Percentiles rank a stretch among this genome's conserved stretches.
phyloP scores from a whole-genome alignment of 2,329 filamentous ascomycete species.

The Talaromyces marneffei region DNA sequence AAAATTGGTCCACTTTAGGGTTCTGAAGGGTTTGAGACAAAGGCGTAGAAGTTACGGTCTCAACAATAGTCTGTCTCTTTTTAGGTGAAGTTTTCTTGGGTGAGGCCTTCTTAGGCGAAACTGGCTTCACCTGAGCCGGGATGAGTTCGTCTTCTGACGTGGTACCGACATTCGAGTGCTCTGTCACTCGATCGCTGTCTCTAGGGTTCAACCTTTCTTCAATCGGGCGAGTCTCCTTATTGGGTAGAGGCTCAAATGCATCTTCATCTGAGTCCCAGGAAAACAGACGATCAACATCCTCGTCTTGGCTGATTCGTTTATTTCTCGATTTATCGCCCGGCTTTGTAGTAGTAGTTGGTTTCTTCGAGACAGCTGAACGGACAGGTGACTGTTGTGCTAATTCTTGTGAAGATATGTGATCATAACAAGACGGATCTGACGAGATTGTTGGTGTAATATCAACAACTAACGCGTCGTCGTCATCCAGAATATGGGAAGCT shows the following conservation, averaged over 20 bases:
- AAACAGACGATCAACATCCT: slow-evolving; percentile 12
- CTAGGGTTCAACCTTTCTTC: not conserved
- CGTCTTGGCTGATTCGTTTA: slow-evolving; percentile 16
- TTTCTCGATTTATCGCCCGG: slow-evolving; percentile 30
- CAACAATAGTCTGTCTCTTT: not conserved
- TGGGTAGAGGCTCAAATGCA: slow-evolving; percentile 19
- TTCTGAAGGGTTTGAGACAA: slow-evolving; percentile 19
- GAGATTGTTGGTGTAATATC: not conserved
- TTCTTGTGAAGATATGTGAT: not conserved
- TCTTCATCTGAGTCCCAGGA: slow-evolving; percentile 20
- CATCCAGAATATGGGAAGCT: slow-evolving; percentile 15
- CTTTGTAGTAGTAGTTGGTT: slow-evolving; percentile 24
- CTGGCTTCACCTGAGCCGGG: not conserved
- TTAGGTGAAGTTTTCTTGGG: not conserved
- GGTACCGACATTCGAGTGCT: not conserved
- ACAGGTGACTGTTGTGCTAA: slow-evolving; percentile 4
- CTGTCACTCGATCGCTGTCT: not conserved
- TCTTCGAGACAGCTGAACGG: slow-evolving; percentile 7
- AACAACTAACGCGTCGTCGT: not conserved
- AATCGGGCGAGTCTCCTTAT: not conserved
- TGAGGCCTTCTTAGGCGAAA: not conserved
- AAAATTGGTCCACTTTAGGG: slow-evolving; percentile 26
- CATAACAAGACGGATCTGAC: not conserved
- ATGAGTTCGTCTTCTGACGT: not conserved
- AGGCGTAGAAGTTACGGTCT: slow-evolving; percentile 9